Base-by-base conservation (phyloP, 2,329 filamentous ascomycete genomes). In the Thielaviopsis euricoi region DNA sequence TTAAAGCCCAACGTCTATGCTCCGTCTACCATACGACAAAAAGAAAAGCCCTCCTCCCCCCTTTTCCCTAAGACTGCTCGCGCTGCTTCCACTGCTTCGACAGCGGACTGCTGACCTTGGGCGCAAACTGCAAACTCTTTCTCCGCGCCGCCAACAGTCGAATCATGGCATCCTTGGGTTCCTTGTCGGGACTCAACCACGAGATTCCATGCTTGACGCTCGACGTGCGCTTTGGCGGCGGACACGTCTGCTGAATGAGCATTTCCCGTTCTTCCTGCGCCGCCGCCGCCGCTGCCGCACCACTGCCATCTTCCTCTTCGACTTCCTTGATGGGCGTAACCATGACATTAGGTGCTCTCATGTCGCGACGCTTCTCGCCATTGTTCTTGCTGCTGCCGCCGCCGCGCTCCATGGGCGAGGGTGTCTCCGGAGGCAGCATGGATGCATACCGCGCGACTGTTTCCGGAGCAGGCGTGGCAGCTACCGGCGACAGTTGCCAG, bases 81-180 rank as follows among this genome's bases (percentile, higher is more conserved):
- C 52, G 52, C 61, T 63, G 70, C 50, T 66, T 69, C 79, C 78
- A 82, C 25, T 75, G 71, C 64, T 74, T 80, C 25, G 80, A 77
- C 63, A 90, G 71, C 1, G 86, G 87, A 68, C 86, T 90, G 19
- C 79, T 83, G 59, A 88, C 72, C 70, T 86, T 85, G 29, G 86
- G 87, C 33, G 85, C 85, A 72, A 83, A 89, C 66, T 87, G 85
- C 68, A 89, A 67, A 66, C 85, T 91, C 78, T 87, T 89, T 61
- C 87, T 76, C 61, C 86, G 76, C 0, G 85, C 86, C 12, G 83
- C 81, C 75, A 87, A 81, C 61, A 90, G 71, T 53, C 82, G 75
- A 69, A 80, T 75, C 61, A 81, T 71, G 58, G 86, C 73, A 21
- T 72, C 73, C 64, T 79, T 60, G 15, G 49, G 73, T 64, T 83